Conservation (phyloP, 805 yeast genomes). For the Wickerhamiella hasegawae region DNA sequence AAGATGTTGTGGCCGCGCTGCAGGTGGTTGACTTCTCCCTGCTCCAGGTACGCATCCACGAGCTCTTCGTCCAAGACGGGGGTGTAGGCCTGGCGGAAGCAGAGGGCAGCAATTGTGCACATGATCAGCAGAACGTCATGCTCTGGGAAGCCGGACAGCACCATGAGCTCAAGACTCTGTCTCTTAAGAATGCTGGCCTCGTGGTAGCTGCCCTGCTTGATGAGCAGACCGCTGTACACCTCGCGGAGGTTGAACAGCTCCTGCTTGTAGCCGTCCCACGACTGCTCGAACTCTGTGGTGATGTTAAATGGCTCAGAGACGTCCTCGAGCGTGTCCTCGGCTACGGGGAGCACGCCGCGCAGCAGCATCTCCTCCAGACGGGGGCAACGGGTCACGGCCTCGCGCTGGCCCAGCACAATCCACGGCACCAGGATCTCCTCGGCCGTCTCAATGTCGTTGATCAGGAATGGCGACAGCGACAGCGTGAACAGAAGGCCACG, state of each 20-base stretch:
- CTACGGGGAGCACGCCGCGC: constrained; percentile 7
- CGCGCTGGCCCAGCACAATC: constrained; percentile 48
- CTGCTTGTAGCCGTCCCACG: constrained; percentile 33
- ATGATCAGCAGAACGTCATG: constrained; percentile 48
- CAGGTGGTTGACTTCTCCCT: too few relatives aligned
- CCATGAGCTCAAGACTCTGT: constrained; percentile 55
- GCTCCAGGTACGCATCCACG: too few relatives aligned
- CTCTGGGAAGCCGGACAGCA: constrained; percentile 48
- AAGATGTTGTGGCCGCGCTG: constrained; percentile 8
- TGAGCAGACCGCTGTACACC: constrained; percentile 50
- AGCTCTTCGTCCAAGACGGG: too few relatives aligned
- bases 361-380: constrained; percentile 14
- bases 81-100: constrained; percentile 36
- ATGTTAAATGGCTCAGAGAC: constrained; percentile 6
- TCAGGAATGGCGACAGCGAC: too few relatives aligned
- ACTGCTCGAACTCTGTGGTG: constrained; percentile 2
- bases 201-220: constrained; percentile 53
- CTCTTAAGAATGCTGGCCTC: constrained; percentile 45
- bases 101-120: constrained; percentile 53
- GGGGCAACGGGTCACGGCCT: constrained; percentile 27
- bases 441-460: too few relatives aligned
- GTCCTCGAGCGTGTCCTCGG: constrained; percentile 7
- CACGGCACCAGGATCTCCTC: constrained; percentile 48
- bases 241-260: constrained; percentile 70
- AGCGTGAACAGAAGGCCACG: too few relatives aligned